Base-by-base conservation (phyloP, 345 rosid species). In the Euphorbia peplus region DNA sequence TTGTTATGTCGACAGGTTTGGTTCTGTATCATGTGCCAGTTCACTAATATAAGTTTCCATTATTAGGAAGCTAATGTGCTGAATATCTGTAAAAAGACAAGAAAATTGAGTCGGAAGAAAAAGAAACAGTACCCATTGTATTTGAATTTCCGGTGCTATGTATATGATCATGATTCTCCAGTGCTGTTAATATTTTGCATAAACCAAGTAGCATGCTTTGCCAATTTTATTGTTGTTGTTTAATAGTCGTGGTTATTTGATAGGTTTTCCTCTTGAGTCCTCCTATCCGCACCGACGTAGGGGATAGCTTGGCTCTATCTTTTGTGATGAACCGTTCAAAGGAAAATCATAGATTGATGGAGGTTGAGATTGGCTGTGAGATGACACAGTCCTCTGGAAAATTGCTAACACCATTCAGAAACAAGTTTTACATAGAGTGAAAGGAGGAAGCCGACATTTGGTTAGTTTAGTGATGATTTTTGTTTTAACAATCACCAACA, bases 281-380 rank as follows among this genome's bases (percentile, higher is more conserved):
- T 67, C 83, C 93, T 3, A 19, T 73, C 57, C 74, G 51, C 59
- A 82, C 82, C 21, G 76, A 9, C 69, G 87, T 76, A 75, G 97
- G 95, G 63, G 91, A 86, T 75, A 55, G 73, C 25, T 72, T 95
- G 69, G 73, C 76, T 68, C 70, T 87, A 66, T 85, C 88, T 70
- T 85, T 91, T 82, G 67, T 76, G 46, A 91, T 95, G 99, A 80
- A 66, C 61, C 96, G 99, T 32, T 84, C 99, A 0, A 91, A 81
- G 72, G 96, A 91, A 75, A 88, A 95, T 65, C 96, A 91, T 67
- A 70, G 99, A 59, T 74, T 89, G 76, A 87, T 95, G 97, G 99
- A 87, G 74, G 80, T 95, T 46, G 95, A 88, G 69, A 81, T 95
- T 60, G 81, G 68, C 10, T 84, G 91, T 72, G 85, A 88, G 63